Conservation (phyloP, 2,329 filamentous ascomycete genomes). For the Tolypocladium pustulatum region DNA sequence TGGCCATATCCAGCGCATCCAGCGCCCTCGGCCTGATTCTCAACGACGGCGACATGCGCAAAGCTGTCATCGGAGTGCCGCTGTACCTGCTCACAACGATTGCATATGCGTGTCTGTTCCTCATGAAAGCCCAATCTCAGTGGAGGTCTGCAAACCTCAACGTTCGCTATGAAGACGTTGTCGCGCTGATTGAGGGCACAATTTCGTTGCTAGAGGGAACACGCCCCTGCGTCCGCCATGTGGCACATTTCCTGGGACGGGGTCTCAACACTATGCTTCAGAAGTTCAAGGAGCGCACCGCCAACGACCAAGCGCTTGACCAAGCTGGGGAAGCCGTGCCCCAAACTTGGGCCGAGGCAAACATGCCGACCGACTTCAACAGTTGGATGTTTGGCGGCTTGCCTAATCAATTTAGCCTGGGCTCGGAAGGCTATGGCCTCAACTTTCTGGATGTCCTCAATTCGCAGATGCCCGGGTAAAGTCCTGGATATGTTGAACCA, state of each 20-base stretch:
- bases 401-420: conserved; percentile 6
- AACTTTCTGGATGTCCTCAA: conserved; percentile 14
- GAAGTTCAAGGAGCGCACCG: conserved; percentile 14
- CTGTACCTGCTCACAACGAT: conserved; percentile 21
- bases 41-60: conserved; percentile 18
- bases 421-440: conserved; percentile 12
- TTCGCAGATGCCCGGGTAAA: conserved; percentile 14
- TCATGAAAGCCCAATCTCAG: conserved; percentile 20
- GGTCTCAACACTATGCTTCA: conserved; percentile 18
- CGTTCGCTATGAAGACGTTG: conserved; percentile 19
- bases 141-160: conserved; percentile 16
- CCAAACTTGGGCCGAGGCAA: background rate
- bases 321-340: conserved; percentile 1
- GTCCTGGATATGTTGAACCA: background rate
- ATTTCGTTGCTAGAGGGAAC: conserved; percentile 14
- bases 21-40: conserved; percentile 18
- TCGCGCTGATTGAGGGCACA: conserved; percentile 13
- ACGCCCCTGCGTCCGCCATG: conserved; percentile 15
- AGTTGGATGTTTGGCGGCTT: conserved; percentile 15
- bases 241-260: conserved; percentile 17
- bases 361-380: conserved; percentile 10
- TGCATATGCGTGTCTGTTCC: conserved; percentile 19
- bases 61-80: conserved; percentile 19
- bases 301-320: conserved; percentile 3
- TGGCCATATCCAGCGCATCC: conserved; percentile 24